Base-by-base conservation (phyloP, 2,329 filamentous ascomycete genomes). In the Verticillium klebahnii region DNA sequence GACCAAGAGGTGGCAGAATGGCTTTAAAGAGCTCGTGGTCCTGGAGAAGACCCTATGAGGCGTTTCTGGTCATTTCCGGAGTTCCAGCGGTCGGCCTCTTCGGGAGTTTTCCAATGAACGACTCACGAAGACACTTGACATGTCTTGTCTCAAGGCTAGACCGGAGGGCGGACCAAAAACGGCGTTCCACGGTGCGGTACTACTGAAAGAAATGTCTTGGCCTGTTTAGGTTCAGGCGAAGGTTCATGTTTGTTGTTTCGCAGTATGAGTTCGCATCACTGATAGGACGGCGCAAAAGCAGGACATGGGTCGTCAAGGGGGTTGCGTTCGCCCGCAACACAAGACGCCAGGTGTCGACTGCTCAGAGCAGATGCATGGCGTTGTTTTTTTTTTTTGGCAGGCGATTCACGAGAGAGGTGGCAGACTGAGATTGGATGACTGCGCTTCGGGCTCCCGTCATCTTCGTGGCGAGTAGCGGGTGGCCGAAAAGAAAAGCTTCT, bases 1-100 rank as follows among this genome's bases (percentile, higher is more conserved):
- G 71, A 72, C 70, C 19, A 73, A 73, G 64, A 75, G 72, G 65
- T 86, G 82, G 82, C 84, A 82, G 68, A 82, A 85, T 61, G 82
- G 80, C 14, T 86, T 84, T 73, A 74, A 79, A 63, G 82, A 83
- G 34, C 69, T 86, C 56, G 73, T 84, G 52, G 64, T 77, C 57
- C 67, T 85, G 65, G 84, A 86, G 71, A 82, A 82, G 72, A 77
- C 76, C 15, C 67, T 83, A 59, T 82, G 61, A 69, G 36, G 19
- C 19, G 45, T 11, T 4, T 19, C 17, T 12, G 45, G 23, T 23
- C 9, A 25, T 6, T 6, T 23, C 19, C 19, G 11, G 11, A 52
- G 45, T 23, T 23, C n/a, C 45, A 29, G 19, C 45, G 45, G 45
- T 14, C 45, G 45, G n/a, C 9, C 34, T 11, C 14, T 25, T 4